Base-by-base conservation (phyloP, 2,329 filamentous ascomycete genomes). In the Exophiala sp. region DNA sequence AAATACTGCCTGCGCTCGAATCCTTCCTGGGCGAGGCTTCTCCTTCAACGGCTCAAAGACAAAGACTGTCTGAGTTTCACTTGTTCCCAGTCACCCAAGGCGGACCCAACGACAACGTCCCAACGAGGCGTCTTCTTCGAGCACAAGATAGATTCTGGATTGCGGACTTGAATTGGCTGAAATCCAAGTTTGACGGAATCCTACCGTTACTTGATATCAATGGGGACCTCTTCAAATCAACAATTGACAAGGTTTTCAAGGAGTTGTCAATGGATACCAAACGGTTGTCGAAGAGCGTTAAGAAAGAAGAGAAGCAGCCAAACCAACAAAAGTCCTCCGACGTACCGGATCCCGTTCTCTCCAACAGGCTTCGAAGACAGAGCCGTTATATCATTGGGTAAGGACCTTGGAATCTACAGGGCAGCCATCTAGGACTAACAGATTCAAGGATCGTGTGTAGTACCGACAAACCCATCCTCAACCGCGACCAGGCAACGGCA, bases 341-440 rank as follows among this genome's bases (percentile, higher is more conserved):
- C 23, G 46, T 35, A 42, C 13, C 29, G 24, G 46, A 48, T 43
- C 24, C 46, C 22, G 46, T 24, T 16, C 39, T 48, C 32, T 42
- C 1, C 27, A 24, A 34, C 24, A 48, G 46, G 46, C 46, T 48
- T 24, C 46, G 46, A 48, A 43, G 46, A 24, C 46, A 48, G 29
- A 48, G 46, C 43, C 46, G 23, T 23, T 48, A 48, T 24, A 42
- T 48, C 37, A 48, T 48, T 43, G 29, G 46, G 46, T 48, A 43
- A 41, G 45, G 40, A 41, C 21, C 21, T 40, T 29, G 43, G 23
- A 37, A 14, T 27, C 30, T 48, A 13, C 43, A 21, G 7, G 29
- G 24, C 29, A 38, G 22, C 39, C 32, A 38, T 40, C 39, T 23
- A 46, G 37, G 16, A 24, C 45, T 48, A 24, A 48, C 45, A 39